phyloP scores from a whole-genome alignment of 2,329 filamentous ascomycete species.

The Diaporthe ampelina region DNA sequence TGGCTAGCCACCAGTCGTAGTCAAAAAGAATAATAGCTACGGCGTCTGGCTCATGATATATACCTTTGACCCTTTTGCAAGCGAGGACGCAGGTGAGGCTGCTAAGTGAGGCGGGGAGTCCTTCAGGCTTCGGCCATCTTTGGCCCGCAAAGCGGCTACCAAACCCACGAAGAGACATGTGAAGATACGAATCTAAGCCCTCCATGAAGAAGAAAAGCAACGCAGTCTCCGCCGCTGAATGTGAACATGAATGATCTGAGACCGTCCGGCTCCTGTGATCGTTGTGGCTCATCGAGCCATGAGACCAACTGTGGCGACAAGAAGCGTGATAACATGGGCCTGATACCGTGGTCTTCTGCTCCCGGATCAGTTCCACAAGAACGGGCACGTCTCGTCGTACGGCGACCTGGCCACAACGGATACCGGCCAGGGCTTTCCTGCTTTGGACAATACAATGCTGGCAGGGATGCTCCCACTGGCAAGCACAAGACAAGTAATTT shows the following conservation, averaged over 20 bases:
- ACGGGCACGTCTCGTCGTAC: constrained; percentile 62
- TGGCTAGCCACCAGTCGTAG: constrained; percentile 42
- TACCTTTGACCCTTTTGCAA: constrained; percentile 15
- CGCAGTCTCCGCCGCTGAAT: not conserved
- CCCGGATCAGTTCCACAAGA: constrained; percentile 75
- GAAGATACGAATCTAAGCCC: constrained; percentile 15
- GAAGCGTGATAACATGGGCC: constrained; percentile 82
- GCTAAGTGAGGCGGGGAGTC: not conserved
- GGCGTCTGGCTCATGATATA: constrained; percentile 38
- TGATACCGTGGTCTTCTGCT: constrained; percentile 90
- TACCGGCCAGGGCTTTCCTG: not conserved
- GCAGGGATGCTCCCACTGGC: not conserved
- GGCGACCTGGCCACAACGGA: constrained; percentile 52
- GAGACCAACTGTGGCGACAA: constrained; percentile 64
- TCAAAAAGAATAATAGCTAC: constrained; percentile 41
- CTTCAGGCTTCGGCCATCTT: not conserved
- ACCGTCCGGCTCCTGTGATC: not conserved
- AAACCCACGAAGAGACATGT: constrained; percentile 16
- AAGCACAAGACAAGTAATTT: not conserved
- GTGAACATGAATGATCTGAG: not conserved
- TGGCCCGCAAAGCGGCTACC: not conserved
- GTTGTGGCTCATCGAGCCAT: not conserved
- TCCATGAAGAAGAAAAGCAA: not conserved
- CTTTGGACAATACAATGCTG: not conserved
- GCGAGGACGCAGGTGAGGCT: constrained; percentile 24